phyloP scores from a whole-genome alignment of 768 basidiomycete genomes.

The Mycena venus region DNA sequence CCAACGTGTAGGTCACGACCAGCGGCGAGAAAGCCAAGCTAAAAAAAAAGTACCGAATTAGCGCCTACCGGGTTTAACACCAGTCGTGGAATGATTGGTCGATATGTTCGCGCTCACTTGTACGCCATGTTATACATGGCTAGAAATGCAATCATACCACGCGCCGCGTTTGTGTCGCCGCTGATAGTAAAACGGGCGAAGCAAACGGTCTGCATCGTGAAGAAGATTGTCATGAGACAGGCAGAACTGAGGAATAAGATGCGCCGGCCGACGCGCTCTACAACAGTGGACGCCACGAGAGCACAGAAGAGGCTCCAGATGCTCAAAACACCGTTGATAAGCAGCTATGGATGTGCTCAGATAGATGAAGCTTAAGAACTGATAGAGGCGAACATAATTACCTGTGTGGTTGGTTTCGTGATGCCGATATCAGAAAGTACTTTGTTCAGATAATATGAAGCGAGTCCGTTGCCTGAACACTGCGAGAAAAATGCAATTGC shows the following conservation, averaged over 20 bases:
- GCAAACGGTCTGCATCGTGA: conserved; percentile 76
- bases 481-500: conserved; percentile 87
- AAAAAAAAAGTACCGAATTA: conserved; percentile 38
- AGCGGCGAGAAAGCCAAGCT: conserved; percentile 63
- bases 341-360: conserved; percentile 57
- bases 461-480: conserved; percentile 89
- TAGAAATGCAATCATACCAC: conserved; percentile 85
- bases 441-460: conserved; percentile 84
- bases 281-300: conserved; percentile 65
- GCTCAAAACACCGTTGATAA: conserved; percentile 89
- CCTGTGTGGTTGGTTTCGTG: conserved; percentile 64
- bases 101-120: conserved; percentile 59
- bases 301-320: conserved; percentile 84
- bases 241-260: conserved; percentile 74
- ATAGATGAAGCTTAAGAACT: conserved; percentile 36
- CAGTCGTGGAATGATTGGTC: not conserved
- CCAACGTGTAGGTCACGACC: conserved; percentile 88
- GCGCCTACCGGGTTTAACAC: not conserved
- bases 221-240: conserved; percentile 73
- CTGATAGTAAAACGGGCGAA: conserved; percentile 60
- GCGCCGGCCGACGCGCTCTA: conserved; percentile 78
- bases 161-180: conserved; percentile 64
- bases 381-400: conserved; percentile 23
- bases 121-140: conserved; percentile 86
- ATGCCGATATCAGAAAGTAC: conserved; percentile 81